Percentiles rank a stretch among this genome's conserved stretches.
Conservation (phyloP, 805 yeast species). For the Candida silvicultrix region DNA sequence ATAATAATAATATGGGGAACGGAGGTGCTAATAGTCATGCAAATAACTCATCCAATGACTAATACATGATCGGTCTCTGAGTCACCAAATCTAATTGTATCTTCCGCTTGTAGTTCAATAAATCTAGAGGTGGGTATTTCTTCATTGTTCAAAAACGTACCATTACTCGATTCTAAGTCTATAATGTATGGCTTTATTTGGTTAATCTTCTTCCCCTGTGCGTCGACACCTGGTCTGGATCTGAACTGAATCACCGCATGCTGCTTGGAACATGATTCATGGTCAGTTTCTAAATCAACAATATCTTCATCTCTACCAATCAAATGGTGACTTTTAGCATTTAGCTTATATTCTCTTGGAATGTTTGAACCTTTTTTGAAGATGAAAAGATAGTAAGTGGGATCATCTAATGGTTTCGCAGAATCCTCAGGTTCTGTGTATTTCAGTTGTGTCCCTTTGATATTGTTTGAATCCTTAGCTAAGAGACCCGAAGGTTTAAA, state of each 20-base stretch:
- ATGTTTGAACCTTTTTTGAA: slow-evolving; percentile 23
- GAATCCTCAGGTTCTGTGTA: slow-evolving; percentile 33
- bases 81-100: slow-evolving; percentile 34
- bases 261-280: slow-evolving; percentile 35
- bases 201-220: neutral
- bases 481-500: slow-evolving; percentile 37
- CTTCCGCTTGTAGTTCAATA: slow-evolving; percentile 35
- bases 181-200: slow-evolving; percentile 31
- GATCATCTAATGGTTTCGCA: slow-evolving; percentile 20
- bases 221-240: slow-evolving; percentile 4
- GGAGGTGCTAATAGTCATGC: no score
- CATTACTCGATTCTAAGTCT: slow-evolving; percentile 42
- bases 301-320: slow-evolving; percentile 31
- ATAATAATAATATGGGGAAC: slow-evolving; percentile 8
- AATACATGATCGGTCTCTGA: slow-evolving; percentile 24
- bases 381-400: slow-evolving; percentile 23
- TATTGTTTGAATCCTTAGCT: slow-evolving; percentile 32
- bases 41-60: slow-evolving; percentile 4
- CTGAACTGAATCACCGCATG: slow-evolving; percentile 45
- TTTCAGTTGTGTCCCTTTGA: slow-evolving; percentile 29
- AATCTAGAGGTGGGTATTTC: slow-evolving; percentile 33
- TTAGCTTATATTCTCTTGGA: slow-evolving; percentile 20
- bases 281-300: slow-evolving; percentile 30
- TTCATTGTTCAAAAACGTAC: slow-evolving; percentile 36
- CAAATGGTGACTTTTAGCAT: slow-evolving; percentile 23